Percentiles rank a stretch among this genome's conserved stretches.
Evolutionary conservation across 148 eudicot species (phyloP).

Genomic region (Heliosperma pusillum): DNA sequence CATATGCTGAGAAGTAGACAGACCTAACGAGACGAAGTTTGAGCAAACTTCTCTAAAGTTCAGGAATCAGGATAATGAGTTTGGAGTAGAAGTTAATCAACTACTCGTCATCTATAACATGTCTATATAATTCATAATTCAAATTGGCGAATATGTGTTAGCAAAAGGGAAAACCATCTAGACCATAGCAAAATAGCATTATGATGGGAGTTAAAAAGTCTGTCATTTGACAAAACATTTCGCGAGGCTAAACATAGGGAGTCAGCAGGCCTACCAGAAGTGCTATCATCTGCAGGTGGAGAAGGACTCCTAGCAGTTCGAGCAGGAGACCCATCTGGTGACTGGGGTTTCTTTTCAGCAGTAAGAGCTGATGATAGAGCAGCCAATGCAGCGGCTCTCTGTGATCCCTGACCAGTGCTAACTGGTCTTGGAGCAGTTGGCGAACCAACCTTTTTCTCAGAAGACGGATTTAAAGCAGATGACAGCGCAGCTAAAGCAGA

Average conservation of each 20-base stretch:
- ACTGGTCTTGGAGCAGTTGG: slow-evolving; percentile 43
- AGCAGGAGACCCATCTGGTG: slow-evolving; percentile 60
- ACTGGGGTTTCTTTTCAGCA: slow-evolving; percentile 66
- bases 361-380: slow-evolving; percentile 87
- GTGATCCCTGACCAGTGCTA: slow-evolving; percentile 58
- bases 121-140: neutral
- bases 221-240: neutral
- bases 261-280: slow-evolving; percentile 45
- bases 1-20: neutral
- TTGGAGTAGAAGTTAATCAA: neutral
- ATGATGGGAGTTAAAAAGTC: neutral
- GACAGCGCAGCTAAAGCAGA: slow-evolving; percentile 55
- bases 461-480: slow-evolving; percentile 73
- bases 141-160: neutral
- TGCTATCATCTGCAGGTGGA: slow-evolving; percentile 47
- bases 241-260: neutral
- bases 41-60: neutral
- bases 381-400: slow-evolving; percentile 97
- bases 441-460: slow-evolving; percentile 21
- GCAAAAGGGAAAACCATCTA: neutral
- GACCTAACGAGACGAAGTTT: neutral
- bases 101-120: neutral
- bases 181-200: neutral
- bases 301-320: slow-evolving; percentile 55
- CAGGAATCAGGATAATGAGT: slow-evolving; percentile 1